phyloP scores from a whole-genome alignment of 2,329 filamentous ascomycete genomes.

The Diaporthe eres region DNA sequence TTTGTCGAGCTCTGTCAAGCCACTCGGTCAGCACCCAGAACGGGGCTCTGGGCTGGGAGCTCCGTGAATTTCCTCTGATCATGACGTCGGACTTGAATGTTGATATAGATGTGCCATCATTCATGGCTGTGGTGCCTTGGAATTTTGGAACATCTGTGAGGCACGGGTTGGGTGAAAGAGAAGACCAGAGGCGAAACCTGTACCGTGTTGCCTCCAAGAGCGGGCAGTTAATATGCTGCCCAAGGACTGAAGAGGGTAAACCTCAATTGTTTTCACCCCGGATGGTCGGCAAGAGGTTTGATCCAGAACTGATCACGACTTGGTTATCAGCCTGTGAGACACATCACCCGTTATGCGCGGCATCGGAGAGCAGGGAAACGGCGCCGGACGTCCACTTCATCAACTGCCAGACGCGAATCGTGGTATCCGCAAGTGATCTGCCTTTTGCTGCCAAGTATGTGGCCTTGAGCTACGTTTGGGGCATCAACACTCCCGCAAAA shows the following conservation, averaged over 20 bases:
- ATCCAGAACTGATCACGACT: background rate
- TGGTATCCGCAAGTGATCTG: background rate
- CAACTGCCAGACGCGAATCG: background rate
- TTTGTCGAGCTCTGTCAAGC: background rate
- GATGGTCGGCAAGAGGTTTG: background rate
- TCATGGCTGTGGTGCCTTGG: constrained; percentile 2
- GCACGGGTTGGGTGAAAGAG: background rate
- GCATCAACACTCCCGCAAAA: background rate
- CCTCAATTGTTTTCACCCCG: background rate
- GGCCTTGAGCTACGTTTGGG: background rate
- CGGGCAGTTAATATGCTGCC: background rate
- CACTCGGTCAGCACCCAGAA: background rate
- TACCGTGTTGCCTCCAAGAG: background rate
- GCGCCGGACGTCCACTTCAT: background rate
- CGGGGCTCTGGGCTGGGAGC: background rate
- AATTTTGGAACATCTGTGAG: background rate
- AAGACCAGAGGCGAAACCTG: background rate
- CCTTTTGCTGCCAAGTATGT: background rate
- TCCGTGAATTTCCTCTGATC: background rate
- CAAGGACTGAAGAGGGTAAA: background rate
- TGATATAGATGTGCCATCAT: background rate
- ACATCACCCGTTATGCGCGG: background rate
- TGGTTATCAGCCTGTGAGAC: background rate
- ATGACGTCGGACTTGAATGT: background rate
- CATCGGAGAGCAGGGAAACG: background rate